phyloP scores from a whole-genome alignment of 2,329 filamentous ascomycete species.

The Colletotrichum karsti region DNA sequence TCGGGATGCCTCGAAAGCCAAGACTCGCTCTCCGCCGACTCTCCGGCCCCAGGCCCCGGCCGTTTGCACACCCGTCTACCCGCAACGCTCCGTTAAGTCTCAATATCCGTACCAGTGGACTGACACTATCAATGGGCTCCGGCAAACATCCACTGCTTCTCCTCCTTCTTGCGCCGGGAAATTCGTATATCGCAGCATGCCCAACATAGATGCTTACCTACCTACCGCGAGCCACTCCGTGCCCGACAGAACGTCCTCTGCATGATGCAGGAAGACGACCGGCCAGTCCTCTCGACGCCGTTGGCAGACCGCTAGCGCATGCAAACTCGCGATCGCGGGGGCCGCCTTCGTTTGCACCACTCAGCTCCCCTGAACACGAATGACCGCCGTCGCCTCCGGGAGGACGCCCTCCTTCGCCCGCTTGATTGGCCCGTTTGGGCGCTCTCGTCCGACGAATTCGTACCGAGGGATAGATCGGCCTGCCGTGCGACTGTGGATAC shows the following conservation, averaged over 20 bases:
- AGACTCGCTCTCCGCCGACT: neutral
- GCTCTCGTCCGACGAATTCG: neutral
- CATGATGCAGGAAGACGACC: neutral
- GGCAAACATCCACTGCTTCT: no score
- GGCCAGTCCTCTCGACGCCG: neutral
- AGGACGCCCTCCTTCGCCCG: no score
- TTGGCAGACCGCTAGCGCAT: neutral
- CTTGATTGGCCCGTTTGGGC: no score
- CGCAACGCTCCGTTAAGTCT: no score
- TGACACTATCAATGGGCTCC: no score
- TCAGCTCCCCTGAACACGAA: neutral
- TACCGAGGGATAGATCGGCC: neutral
- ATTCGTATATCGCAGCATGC: neutral
- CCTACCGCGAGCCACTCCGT: neutral
- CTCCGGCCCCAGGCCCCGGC: neutral
- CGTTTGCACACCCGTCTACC: neutral
- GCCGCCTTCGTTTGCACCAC: neutral
- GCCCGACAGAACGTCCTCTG: neutral
- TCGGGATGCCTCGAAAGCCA: neutral
- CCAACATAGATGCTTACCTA: conserved; percentile 4
- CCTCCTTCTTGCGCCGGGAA: neutral
- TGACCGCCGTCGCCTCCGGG: neutral
- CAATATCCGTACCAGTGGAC: no score
- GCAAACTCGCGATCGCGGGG: neutral
- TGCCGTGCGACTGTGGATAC: conserved; percentile 9